phyloP scores from a whole-genome alignment of 495 filamentous ascomycete species.

The Friedmanniomyces simplex region DNA sequence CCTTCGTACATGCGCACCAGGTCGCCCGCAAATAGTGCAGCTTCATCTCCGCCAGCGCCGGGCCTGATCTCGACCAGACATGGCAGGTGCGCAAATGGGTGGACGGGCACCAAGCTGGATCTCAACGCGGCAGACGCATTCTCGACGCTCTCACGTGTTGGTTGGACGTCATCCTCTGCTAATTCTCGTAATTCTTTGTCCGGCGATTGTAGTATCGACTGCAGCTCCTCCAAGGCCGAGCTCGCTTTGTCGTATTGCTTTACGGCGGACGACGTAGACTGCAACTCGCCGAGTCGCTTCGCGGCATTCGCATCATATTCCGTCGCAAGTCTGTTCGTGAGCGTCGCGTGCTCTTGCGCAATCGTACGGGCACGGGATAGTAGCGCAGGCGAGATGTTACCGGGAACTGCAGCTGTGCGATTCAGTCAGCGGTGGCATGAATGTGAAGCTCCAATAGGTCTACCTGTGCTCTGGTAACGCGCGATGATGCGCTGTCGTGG shows the following conservation, averaged over 20 bases:
- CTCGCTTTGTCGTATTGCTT: constrained; percentile 57
- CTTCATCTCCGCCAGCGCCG: constrained; percentile 87
- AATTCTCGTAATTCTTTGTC: constrained; percentile 56
- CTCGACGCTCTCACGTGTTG: constrained; percentile 49
- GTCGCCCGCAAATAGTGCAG: constrained; percentile 77
- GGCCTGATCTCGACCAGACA: constrained; percentile 87
- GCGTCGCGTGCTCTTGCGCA: constrained; percentile 54
- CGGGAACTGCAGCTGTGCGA: constrained; percentile 1
- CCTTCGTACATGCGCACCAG: constrained; percentile 79
- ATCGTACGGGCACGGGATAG: constrained; percentile 54
- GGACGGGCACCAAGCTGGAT: constrained; percentile 66
- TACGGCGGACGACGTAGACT: constrained; percentile 54
- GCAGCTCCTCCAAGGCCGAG: constrained; percentile 29
- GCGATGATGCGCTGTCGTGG: constrained; percentile 4
- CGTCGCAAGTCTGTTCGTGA: constrained; percentile 45
- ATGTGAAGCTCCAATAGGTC: neutral
- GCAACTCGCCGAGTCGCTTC: constrained; percentile 68
- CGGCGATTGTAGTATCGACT: constrained; percentile 30
- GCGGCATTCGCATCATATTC: constrained; percentile 64
- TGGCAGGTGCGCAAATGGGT: constrained; percentile 88
- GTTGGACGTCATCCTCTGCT: constrained; percentile 64
- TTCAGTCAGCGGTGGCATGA: neutral
- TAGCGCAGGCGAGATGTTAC: constrained; percentile 46
- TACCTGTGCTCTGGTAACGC: constrained; percentile 22
- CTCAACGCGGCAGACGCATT: constrained; percentile 54